Evolutionary conservation across 257 asterid species (phyloP), one percentile per base, ranked within the genome.

Genomic region (Lycium barbarum): DNA sequence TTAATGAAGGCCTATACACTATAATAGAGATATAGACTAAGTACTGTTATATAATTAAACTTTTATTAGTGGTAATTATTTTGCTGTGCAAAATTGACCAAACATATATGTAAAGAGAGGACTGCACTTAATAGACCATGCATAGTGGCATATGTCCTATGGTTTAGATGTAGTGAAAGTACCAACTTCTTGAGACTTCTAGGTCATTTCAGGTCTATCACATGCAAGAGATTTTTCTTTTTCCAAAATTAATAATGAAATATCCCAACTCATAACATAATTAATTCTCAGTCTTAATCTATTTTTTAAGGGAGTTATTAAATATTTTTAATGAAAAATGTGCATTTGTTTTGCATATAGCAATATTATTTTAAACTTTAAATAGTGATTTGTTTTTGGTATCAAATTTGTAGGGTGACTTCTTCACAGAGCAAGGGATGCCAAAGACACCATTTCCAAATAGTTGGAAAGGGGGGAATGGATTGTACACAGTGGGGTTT

Each of bases 401-500:
- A 7, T 83, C 40, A 59, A 71, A 36, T 61, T 54, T 72, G 84
- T 70, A 94, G 98, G 97, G 93, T 22, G 95, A 93, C 80, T 94
- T 94, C 85, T 96, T 93, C 87, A 90, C 97, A 5, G 57, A 88
- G 82, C 95, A 93, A 13, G 99, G 99, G 20, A 93, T 96, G 95
- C 98, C 98, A 0, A 93, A 79, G 66, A 68, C 88, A 18, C 92
- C 93, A 38, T 96, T 96, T 90, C 99, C 99, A 9, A 82, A 92
- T 86, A 93, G 98, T 38, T 96, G 99, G 99, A 96, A 92, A 85
- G 99, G 98, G 0, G 94, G 87, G 67, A 91, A 91, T 0, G 99
- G 99, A 68, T 88, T 96, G 86, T 93, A 94, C 84, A 92, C 91
- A 55, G 99, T 91, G 2, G 99, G 99, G 82, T 94, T 96, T 91